Conservation (phyloP, 345 rosid genomes). For the Kandelia obovata region DNA sequence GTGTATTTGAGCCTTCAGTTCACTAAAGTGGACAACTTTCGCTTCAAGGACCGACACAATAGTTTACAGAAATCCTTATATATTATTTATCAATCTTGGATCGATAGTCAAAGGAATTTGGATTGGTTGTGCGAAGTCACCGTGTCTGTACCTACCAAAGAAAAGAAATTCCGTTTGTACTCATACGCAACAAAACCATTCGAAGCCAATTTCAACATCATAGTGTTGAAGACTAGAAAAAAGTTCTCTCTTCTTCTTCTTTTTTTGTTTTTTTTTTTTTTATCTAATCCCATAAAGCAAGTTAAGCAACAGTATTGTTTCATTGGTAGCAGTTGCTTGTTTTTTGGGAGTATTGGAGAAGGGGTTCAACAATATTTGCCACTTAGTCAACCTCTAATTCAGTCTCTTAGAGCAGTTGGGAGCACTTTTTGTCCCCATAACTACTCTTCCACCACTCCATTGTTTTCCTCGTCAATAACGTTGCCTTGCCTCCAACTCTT, state of each 20-base stretch:
- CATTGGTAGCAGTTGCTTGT: constrained; percentile 45
- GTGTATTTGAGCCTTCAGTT: too few species aligned
- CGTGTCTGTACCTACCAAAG: constrained; percentile 26
- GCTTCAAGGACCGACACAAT: too few species aligned
- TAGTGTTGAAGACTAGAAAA: constrained; percentile 26
- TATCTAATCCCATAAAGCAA: constrained; percentile 9
- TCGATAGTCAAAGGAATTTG: too few species aligned
- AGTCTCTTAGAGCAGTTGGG: constrained; percentile 49
- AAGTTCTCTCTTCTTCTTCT: constrained; percentile 6
- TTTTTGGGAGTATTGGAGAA: constrained; percentile 37
- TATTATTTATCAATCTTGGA: too few species aligned
- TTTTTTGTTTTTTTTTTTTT: background rate
- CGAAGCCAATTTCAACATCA: constrained; percentile 5
- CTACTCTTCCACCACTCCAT: constrained; percentile 24
- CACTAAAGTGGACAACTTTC: too few species aligned
- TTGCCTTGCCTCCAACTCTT: constrained; percentile 8
- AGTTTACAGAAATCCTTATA: too few species aligned
- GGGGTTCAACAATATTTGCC: constrained; percentile 48
- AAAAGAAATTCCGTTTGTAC: constrained; percentile 22
- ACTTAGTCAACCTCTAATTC: constrained; percentile 34
- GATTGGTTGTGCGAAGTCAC: too few species aligned
- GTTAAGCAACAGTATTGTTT: background rate
- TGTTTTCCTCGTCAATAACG: constrained; percentile 3
- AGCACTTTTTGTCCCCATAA: constrained; percentile 23
- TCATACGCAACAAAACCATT: constrained; percentile 13